Evolutionary conservation across 345 rosid genomes (phyloP).

Genomic region (Moringa oleifera): DNA sequence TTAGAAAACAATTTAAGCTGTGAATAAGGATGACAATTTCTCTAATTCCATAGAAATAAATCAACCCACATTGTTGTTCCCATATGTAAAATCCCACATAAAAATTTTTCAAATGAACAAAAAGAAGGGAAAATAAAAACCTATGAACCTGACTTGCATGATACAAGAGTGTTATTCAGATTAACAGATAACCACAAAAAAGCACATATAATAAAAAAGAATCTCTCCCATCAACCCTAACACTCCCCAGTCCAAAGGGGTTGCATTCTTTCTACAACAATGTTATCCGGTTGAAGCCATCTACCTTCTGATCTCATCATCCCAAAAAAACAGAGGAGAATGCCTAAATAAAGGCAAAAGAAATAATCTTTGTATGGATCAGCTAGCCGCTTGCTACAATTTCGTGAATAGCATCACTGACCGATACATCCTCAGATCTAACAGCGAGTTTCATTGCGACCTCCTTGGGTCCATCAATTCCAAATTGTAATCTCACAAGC

Average conservation of each 20-base stretch:
- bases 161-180: conserved; percentile 18
- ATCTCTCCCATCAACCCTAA: background rate
- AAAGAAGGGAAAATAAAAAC: background rate
- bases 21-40: background rate
- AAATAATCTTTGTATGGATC: background rate
- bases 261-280: conserved; percentile 15
- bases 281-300: conserved; percentile 12
- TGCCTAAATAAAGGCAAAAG: background rate
- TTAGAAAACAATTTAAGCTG: background rate
- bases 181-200: conserved; percentile 4
- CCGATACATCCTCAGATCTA: conserved; percentile 70
- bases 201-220: conserved; percentile 3
- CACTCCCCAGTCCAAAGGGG: conserved; percentile 2
- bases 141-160: conserved; percentile 22
- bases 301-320: conserved; percentile 13
- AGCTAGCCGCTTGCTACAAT: conserved; percentile 75
- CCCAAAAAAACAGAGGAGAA: background rate
- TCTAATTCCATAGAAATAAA: conserved; percentile 14
- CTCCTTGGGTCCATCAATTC: conserved; percentile 73
- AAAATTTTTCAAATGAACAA: background rate
- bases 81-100: conserved; percentile 5
- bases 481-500: conserved; percentile 78
- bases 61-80: conserved; percentile 18
- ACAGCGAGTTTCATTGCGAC: conserved; percentile 89
- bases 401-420: conserved; percentile 84